Conservation (phyloP, 331 rosid genomes). For the Arachis monticola region DNA sequence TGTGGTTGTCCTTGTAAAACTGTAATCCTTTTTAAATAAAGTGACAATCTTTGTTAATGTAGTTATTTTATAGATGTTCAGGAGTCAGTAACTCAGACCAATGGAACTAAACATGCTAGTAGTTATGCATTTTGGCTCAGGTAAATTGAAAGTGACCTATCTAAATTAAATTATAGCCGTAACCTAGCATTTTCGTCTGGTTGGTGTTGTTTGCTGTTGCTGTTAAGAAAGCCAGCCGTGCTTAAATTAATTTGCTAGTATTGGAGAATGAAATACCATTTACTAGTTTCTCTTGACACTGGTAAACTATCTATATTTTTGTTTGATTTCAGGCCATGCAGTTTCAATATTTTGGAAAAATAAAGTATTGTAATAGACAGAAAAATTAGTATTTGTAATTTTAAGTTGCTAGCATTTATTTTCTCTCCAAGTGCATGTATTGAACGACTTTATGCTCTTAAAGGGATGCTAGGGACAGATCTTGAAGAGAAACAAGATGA, state of each 20-base stretch:
- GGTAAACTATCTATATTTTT: background rate
- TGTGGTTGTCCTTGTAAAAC: background rate
- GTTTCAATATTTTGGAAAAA: background rate
- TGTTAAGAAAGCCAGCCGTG: background rate
- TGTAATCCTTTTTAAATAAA: background rate
- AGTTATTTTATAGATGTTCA: background rate
- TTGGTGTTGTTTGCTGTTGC: background rate
- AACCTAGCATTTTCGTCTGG: background rate
- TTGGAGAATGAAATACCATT: background rate
- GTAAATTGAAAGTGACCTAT: slow-evolving; percentile 2
- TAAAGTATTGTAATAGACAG: background rate
- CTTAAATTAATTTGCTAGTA: background rate
- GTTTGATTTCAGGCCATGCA: background rate
- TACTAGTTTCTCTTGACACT: background rate
- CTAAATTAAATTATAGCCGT: no score
- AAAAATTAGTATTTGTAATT: background rate
- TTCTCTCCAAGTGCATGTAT: background rate
- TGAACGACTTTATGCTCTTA: background rate
- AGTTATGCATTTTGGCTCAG: background rate
- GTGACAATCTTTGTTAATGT: background rate
- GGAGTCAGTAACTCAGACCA: no score
- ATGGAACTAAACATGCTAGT: no score
- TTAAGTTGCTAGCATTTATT: slow-evolving; percentile 4
- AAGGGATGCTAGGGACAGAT: background rate
- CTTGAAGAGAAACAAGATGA: background rate